These are phyloP conservation scores for Xerophyta viscosa DNA, from an alignment of 106 monocot species.

Conservation along the genomic window DNA sequence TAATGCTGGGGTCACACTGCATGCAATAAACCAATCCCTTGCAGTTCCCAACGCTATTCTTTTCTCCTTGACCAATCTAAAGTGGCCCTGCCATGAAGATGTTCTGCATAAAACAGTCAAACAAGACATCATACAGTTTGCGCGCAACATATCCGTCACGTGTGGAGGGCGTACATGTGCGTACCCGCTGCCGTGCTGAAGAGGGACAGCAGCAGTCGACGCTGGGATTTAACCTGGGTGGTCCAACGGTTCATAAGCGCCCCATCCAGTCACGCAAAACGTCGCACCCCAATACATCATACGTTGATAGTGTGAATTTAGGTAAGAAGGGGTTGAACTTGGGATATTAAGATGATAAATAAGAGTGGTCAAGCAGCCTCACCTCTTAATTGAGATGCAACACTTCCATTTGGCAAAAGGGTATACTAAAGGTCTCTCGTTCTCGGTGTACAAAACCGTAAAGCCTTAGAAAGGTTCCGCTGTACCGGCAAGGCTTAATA, in stretches of 20 bases:
- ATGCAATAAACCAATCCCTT: slow-evolving; percentile 66
- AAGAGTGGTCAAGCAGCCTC: not conserved
- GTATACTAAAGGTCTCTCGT: slow-evolving; percentile 82
- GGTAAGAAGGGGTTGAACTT: too few relatives aligned
- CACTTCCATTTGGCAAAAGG: slow-evolving; percentile 99
- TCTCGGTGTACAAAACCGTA: slow-evolving; percentile 75
- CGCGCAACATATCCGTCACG: too few relatives aligned
- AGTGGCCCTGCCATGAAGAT: slow-evolving; percentile 59
- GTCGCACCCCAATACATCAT: too few relatives aligned
- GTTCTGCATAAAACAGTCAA: slow-evolving; percentile 32
- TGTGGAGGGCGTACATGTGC: too few relatives aligned
- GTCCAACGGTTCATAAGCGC: too few relatives aligned
- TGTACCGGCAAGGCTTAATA: slow-evolving; percentile 87
- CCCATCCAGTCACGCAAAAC: too few relatives aligned
- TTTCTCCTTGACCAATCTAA: slow-evolving; percentile 82
- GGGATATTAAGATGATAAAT: too few relatives aligned
- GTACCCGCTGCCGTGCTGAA: too few relatives aligned
- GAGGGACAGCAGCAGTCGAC: too few relatives aligned
- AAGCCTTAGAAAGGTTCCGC: slow-evolving; percentile 76
- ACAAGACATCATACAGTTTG: too few relatives aligned
- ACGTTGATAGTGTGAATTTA: too few relatives aligned
- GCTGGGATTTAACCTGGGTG: too few relatives aligned
- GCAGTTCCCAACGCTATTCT: slow-evolving; percentile 83
- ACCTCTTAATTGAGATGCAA: slow-evolving; percentile 90
- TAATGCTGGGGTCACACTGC: slow-evolving; percentile 96